phyloP scores from a whole-genome alignment of 805 yeast species.

The Zygoascus tannicola region DNA sequence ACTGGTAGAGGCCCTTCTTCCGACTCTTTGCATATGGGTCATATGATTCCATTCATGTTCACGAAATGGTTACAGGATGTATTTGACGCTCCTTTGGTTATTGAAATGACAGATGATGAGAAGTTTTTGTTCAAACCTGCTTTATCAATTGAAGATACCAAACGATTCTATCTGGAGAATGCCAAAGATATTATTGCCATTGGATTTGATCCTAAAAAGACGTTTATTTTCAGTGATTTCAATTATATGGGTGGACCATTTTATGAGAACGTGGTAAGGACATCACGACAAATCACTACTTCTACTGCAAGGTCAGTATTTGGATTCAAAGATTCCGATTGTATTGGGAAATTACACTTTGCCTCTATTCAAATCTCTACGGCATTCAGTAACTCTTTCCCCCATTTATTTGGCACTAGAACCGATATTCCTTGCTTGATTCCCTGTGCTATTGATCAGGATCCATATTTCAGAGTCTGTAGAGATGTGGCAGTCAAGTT shows the following conservation, averaged over 20 bases:
- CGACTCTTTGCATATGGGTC: conserved; percentile 93
- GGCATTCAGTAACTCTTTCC: conserved; percentile 93
- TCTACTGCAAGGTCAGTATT: conserved; percentile 96
- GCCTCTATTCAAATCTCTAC: conserved; percentile 95
- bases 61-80: conserved; percentile 98
- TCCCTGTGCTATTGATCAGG: conserved; percentile 99
- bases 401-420: conserved; percentile 79
- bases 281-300: conserved; percentile 89
- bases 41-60: conserved; percentile 88
- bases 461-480: conserved; percentile 94
- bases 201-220: conserved; percentile 90
- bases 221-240: conserved; percentile 89
- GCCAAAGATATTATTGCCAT: conserved; percentile 89
- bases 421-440: conserved; percentile 90
- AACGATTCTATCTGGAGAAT: conserved; percentile 66
- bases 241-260: conserved; percentile 89
- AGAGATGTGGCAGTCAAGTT: conserved; percentile 95
- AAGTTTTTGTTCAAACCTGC: conserved; percentile 90
- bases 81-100: conserved; percentile 88
- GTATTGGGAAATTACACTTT: conserved; percentile 90
- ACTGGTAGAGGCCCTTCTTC: conserved; percentile 97
- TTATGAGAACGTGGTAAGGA: conserved; percentile 88
- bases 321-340: conserved; percentile 90
- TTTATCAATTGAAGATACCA: conserved; percentile 81
- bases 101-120: conserved; percentile 94